Conservation (phyloP, 148 eudicot species). For the Rhododendron henanense region DNA sequence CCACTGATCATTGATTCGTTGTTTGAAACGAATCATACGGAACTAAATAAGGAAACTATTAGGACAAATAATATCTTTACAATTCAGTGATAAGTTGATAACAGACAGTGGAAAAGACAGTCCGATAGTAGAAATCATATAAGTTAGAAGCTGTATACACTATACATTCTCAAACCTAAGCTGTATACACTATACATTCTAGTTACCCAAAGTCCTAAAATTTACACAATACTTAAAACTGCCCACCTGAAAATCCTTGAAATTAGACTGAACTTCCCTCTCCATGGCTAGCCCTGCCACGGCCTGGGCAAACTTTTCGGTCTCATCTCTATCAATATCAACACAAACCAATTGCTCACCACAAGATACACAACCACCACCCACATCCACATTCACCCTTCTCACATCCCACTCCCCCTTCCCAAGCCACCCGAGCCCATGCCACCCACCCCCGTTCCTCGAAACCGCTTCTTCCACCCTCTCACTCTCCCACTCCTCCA, state of each 20-base stretch:
- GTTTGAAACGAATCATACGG: neutral
- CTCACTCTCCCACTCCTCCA: constrained; percentile 41
- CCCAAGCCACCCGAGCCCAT: constrained; percentile 91
- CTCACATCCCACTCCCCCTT: constrained; percentile 64
- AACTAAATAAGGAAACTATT: neutral
- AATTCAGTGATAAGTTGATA: neutral
- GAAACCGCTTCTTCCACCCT: constrained; percentile 45
- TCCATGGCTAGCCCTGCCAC: constrained; percentile 80
- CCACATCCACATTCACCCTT: constrained; percentile 33
- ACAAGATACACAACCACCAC: constrained; percentile 61
- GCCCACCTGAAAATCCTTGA: constrained; percentile 76
- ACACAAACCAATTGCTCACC: constrained; percentile 68
- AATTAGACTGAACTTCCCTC: constrained; percentile 70
- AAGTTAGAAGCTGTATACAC: neutral
- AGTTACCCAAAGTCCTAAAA: neutral
- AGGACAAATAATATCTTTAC: neutral
- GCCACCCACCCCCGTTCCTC: constrained; percentile 94
- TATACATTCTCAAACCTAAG: neutral
- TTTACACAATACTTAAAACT: neutral
- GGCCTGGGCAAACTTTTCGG: constrained; percentile 73
- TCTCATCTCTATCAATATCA: constrained; percentile 69
- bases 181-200: neutral
- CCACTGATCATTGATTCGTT: neutral
- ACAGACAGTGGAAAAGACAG: neutral
- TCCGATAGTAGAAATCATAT: neutral